Percentiles rank a stretch among this genome's conserved stretches.
Conservation (phyloP, 2,329 filamentous ascomycete species). For the Scedosporium aurantiacum region DNA sequence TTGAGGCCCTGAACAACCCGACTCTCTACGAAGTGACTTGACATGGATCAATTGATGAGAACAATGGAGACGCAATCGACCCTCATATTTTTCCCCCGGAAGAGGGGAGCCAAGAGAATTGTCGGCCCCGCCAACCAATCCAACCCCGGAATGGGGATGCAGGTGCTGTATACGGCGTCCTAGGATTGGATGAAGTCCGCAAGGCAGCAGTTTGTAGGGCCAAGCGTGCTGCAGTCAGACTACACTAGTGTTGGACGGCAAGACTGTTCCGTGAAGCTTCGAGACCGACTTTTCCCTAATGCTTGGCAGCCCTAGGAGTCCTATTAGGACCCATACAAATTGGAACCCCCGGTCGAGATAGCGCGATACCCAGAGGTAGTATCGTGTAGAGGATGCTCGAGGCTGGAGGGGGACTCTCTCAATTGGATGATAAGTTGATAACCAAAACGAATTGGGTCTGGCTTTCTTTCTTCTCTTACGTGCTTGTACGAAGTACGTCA, state of each 20-base stretch:
- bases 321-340: background rate
- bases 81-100: background rate
- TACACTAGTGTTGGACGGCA: background rate
- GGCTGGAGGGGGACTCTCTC: background rate
- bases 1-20: background rate
- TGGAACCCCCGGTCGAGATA: background rate
- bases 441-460: too few relatives aligned
- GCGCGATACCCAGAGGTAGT: background rate
- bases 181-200: conserved; percentile 3
- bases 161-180: background rate
- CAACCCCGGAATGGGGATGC: background rate
- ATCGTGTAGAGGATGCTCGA: background rate
- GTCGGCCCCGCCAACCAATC: conserved; percentile 2
- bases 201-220: background rate
- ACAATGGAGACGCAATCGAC: background rate
- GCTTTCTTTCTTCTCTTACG: too few relatives aligned
- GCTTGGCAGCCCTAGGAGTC: background rate
- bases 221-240: conserved; percentile 2
- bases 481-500: too few relatives aligned
- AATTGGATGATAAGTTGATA: too few relatives aligned
- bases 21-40: background rate
- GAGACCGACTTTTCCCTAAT: conserved; percentile 4
- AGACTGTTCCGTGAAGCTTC: conserved; percentile 4
- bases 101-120: background rate
- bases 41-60: background rate